Percentiles rank a stretch among this genome's conserved stretches.
phyloP scores from a whole-genome alignment of 2,329 filamentous ascomycete species.

The Aspergillus sergii region DNA sequence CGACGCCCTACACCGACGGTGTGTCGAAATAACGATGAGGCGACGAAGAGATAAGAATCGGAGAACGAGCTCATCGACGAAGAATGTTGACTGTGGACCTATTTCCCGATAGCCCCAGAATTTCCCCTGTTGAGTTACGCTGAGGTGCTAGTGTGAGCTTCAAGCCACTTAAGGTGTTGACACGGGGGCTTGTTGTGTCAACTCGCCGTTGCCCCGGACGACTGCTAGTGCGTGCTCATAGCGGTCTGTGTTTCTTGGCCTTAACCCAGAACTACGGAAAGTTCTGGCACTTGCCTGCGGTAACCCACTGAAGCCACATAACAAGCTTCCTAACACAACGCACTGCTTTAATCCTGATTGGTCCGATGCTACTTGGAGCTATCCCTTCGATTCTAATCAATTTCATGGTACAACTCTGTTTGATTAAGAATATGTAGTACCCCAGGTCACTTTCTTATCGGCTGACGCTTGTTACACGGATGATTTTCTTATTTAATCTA shows the following conservation, averaged over 20 bases:
- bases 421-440: neutral
- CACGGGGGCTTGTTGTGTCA: conserved; percentile 29
- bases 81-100: conserved; percentile 38
- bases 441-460: neutral
- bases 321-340: neutral
- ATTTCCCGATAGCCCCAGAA: conserved; percentile 15
- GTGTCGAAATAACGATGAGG: conserved; percentile 14
- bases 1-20: conserved; percentile 24
- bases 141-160: conserved; percentile 18
- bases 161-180: conserved; percentile 27
- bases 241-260: neutral
- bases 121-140: conserved; percentile 17
- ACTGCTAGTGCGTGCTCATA: neutral
- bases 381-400: neutral
- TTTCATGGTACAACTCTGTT: neutral
- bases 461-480: neutral
- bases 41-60: conserved; percentile 16
- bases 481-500: neutral
- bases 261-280: neutral
- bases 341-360: conserved; percentile 1
- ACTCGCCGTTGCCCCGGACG: conserved; percentile 37
- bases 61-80: conserved; percentile 12
- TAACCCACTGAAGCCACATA: neutral
- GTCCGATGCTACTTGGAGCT: neutral
- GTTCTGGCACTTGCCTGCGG: neutral